Base-by-base conservation (phyloP, 768 basidiomycete species). In the Calocybe indica region DNA sequence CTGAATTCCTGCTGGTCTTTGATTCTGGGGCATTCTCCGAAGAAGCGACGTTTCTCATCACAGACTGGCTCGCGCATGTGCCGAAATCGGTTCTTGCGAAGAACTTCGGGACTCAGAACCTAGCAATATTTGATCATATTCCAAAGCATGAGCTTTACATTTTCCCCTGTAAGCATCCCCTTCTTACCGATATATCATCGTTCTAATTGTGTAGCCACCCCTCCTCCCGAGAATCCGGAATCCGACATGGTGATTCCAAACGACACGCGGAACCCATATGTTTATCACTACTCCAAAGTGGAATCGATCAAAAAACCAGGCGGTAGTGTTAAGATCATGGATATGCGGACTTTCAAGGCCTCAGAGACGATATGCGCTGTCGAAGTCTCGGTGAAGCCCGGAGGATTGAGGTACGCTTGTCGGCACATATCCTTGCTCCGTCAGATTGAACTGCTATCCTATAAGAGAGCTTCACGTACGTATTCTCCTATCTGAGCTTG, bases 361-460 rank as follows among this genome's bases (percentile, higher is more conserved):
- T 71, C 80, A n/a, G 72, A 59, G 47, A 74, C 71, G 1, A 80
- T 79, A 40, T 68, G 76, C 9, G 77, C 70, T 3, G 81, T 78
- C 12, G 78, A 81, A 58, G 74, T 83, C 7, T 77, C 72, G 8
- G 73, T 83, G n/a, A 70, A 76, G 42, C 77, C 78, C 8, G 80
- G 80, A 37, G 78, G 71, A 40, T 75, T 81, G 54, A 66, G 79
- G 76, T 70, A 48, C 4, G 22, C 22, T 22, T 22, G 22, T 22
- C 22, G 4, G 1, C 4, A 22, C 22, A 22, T 22, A 22, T 22
- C 22, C 4, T 22, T 4, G 22, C 22, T 22, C 22, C 4, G 22
- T 22, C 22, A 22, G 4, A 22, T 22, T 22, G 22, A 22, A 22
- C 22, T 22, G 4, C 22, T 22, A 4, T 22, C 22, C 22, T 22